These are phyloP conservation scores for Selaginella moellendorffii DNA, from an alignment of 75 land plant genomes.

Conservation along the genomic window DNA sequence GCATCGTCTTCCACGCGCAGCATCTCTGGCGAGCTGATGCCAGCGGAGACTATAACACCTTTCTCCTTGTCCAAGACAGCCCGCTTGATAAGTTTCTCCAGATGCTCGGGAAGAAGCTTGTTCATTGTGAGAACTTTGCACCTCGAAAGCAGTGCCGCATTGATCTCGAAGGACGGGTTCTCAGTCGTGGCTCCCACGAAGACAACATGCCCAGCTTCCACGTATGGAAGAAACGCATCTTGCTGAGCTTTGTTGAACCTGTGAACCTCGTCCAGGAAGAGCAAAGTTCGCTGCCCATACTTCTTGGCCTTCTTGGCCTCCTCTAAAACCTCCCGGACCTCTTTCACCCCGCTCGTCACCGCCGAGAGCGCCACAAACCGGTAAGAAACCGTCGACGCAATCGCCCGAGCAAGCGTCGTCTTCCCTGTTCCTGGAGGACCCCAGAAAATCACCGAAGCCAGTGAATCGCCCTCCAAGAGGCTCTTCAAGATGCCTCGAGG, in stretches of 20 bases:
- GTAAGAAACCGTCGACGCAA: slow-evolving; percentile 29
- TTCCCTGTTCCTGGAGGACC: slow-evolving; percentile 69
- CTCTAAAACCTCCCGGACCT: slow-evolving; percentile 65
- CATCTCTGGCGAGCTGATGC: slow-evolving; percentile 12
- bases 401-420: slow-evolving; percentile 48
- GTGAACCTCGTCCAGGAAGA: slow-evolving; percentile 64
- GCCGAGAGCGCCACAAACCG: slow-evolving; percentile 53
- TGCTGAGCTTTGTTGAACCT: slow-evolving; percentile 72
- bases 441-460: slow-evolving; percentile 50
- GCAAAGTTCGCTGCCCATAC: slow-evolving; percentile 37
- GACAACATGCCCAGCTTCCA: slow-evolving; percentile 73
- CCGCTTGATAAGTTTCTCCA: slow-evolving; percentile 30
- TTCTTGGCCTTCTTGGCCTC: slow-evolving; percentile 35
- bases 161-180: slow-evolving; percentile 85
- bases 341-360: slow-evolving; percentile 42
- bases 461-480: slow-evolving; percentile 18
- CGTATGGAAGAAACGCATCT: slow-evolving; percentile 71
- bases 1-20: slow-evolving; percentile 43
- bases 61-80: slow-evolving; percentile 38
- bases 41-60: slow-evolving; percentile 32
- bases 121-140: slow-evolving; percentile 57
- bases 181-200: slow-evolving; percentile 91
- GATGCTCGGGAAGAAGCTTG: slow-evolving; percentile 39
- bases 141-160: slow-evolving; percentile 72
- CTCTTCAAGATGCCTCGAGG: slow-evolving; percentile 28